Base-by-base conservation (phyloP, 2,329 filamentous ascomycete genomes). In the Arthrobotrys sphaeroides region DNA sequence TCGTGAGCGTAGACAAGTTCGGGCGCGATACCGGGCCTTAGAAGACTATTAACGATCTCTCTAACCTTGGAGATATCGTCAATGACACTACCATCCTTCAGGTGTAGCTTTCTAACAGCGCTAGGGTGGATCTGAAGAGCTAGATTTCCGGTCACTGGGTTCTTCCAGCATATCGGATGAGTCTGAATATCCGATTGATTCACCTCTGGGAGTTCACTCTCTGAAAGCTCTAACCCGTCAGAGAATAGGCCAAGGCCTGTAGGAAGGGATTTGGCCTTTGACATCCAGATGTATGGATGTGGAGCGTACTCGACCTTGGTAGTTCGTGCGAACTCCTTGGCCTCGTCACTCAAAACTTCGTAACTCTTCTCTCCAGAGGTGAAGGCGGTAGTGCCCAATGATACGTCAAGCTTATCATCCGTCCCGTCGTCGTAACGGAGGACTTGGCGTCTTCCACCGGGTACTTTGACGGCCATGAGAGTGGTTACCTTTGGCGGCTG, bases 211-310 rank as follows among this genome's bases (percentile, higher is more conserved):
- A 94, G 85, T 3, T 90, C 85, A 1, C 83, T 82, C 0, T 84
- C 60, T 0, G 87, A 81, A 0, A 93, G 84, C 79, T 94, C 91
- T 33, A 86, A 85, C 51, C 84, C 86, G 70, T 92, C 88, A 0
- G 88, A 90, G 24, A 90, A 83, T 68, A 94, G 83, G n/a, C 91
- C 91, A 0, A 94, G 86, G 0, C 91, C 91, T 59, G 89, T 88
- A 5, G 90, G 84, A 13, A 87, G 87, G 40, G 90, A 89, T 79
- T 87, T 88, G 49, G 91, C 90, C 22, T 84, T 81, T 70, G 86
- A 88, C 90, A 94, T 94, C 91, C 91, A 94, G 77, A 94, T 88
- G 82, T 94, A 94, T 3, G 91, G 91, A 79, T 94, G 91, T 1
- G 91, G 86, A 0, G 91, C 90, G 80, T 94, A 94, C 82, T 93